A percentile compares a stretch with the other conserved stretches of the same genome.
Conservation (phyloP, 352 stramenopile genomes). For the Phytopythium helicoides region DNA sequence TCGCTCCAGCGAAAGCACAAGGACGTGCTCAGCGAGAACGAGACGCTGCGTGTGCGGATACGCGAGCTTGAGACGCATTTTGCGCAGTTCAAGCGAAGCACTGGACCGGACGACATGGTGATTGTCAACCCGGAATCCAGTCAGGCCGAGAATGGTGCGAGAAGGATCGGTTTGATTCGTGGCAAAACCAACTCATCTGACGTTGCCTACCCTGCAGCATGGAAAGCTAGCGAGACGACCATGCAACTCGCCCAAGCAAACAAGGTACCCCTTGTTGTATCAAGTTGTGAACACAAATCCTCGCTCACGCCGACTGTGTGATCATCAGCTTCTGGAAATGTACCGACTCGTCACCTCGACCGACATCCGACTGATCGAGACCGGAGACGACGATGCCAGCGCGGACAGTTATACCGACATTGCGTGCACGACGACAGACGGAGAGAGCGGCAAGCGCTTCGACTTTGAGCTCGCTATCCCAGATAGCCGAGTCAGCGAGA, state of each 20-base stretch:
- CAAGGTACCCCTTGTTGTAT: conserved; percentile 36
- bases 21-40: conserved; percentile 34
- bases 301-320: conserved; percentile 4
- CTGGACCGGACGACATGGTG: conserved; percentile 31
- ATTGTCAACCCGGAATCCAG: conserved; percentile 29
- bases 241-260: conserved; percentile 66
- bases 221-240: conserved; percentile 39
- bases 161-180: not conserved
- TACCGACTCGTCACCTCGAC: conserved; percentile 79
- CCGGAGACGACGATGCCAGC: conserved; percentile 41
- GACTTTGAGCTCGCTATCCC: conserved; percentile 78
- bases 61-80: conserved; percentile 58
- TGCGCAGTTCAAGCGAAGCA: conserved; percentile 42
- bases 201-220: conserved; percentile 9
- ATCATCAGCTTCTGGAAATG: conserved; percentile 60
- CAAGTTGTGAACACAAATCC: not conserved
- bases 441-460: conserved; percentile 60
- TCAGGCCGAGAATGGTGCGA: conserved; percentile 21
- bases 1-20: conserved; percentile 22
- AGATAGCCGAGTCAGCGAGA: conserved; percentile 54
- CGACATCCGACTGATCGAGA: conserved; percentile 72
- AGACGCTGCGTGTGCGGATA: conserved; percentile 34
- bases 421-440: conserved; percentile 63
- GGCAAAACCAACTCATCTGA: too few relatives aligned
- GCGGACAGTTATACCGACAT: conserved; percentile 58